Percentiles rank a stretch among this genome's conserved stretches.
phyloP scores from a whole-genome alignment of 306 rosid genomes.

The Hippophae tibetana region DNA sequence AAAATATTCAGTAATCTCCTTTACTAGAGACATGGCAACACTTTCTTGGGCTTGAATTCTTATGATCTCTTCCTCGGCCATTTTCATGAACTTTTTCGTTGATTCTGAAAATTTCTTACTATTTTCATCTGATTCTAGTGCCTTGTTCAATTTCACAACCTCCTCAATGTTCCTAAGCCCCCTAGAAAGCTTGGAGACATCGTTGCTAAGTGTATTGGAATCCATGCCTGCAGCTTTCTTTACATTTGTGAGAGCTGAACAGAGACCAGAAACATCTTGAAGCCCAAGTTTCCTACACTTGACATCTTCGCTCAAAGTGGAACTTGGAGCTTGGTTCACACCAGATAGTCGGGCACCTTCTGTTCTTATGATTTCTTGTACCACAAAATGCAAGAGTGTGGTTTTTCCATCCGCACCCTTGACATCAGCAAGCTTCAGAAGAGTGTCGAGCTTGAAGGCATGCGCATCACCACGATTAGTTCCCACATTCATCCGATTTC shows the following conservation, averaged over 20 bases:
- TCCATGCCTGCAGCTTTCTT: slow-evolving; percentile 96
- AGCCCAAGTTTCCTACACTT: slow-evolving; percentile 77
- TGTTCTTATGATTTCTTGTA: slow-evolving; percentile 83
- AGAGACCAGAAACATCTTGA: slow-evolving; percentile 70
- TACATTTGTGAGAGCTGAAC: slow-evolving; percentile 75
- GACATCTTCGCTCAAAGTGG: slow-evolving; percentile 47
- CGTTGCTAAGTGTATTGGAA: slow-evolving; percentile 59
- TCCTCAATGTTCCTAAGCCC: slow-evolving; percentile 53
- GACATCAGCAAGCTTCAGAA: slow-evolving; percentile 85
- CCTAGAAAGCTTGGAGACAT: slow-evolving; percentile 67
- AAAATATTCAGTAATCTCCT: slow-evolving; percentile 92
- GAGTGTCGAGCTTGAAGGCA: slow-evolving; percentile 99
- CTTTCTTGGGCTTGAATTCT: slow-evolving; percentile 83
- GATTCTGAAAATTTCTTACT: slow-evolving; percentile 49
- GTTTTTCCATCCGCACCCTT: slow-evolving; percentile 94
- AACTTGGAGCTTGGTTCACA: slow-evolving; percentile 33
- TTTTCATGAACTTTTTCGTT: slow-evolving; percentile 63
- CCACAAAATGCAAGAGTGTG: slow-evolving; percentile 83
- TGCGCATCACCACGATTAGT: slow-evolving; percentile 95
- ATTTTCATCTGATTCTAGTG: slow-evolving; percentile 29
- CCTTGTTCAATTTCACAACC: slow-evolving; percentile 35
- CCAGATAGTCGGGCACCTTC: slow-evolving; percentile 66
- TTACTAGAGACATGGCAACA: slow-evolving; percentile 74
- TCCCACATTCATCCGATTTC: slow-evolving; percentile 96
- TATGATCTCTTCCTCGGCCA: slow-evolving; percentile 68